A percentile compares a stretch with the other conserved stretches of the same genome.
Conservation (phyloP, 1,284 basidiomycete genomes). For the Rugosomyces carneus region DNA sequence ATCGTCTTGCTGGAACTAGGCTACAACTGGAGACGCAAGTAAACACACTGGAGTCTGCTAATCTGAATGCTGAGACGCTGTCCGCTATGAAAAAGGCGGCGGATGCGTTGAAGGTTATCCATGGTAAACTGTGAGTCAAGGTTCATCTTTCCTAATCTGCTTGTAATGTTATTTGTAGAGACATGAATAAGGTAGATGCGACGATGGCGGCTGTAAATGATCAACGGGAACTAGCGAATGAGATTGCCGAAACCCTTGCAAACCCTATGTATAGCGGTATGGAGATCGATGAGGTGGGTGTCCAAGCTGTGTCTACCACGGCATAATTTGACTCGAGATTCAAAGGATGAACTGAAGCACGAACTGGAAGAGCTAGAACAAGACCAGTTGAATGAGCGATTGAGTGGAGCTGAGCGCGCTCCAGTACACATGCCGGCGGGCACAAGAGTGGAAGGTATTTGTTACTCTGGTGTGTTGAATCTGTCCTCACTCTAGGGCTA, state of each 20-base stretch:
- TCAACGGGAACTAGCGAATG: conserved; percentile 91
- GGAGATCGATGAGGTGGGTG: conserved; percentile 70
- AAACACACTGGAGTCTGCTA: conserved; percentile 95
- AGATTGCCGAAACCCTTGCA: conserved; percentile 94
- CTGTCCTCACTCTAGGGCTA: conserved; percentile 9
- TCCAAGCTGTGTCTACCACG: conserved; percentile 8
- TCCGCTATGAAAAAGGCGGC: conserved; percentile 96
- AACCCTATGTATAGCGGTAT: conserved; percentile 65
- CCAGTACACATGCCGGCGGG: conserved; percentile 82
- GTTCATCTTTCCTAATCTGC: neutral
- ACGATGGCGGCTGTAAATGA: conserved; percentile 91
- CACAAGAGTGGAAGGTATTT: conserved; percentile 45
- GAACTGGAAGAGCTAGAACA: conserved; percentile 92
- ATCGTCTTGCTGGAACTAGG: conserved; percentile 81
- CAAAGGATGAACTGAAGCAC: conserved; percentile 74
- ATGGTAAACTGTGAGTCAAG: conserved; percentile 78
- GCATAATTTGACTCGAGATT: conserved; percentile 9
- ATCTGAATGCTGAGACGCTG: conserved; percentile 98
- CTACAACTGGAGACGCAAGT: conserved; percentile 96
- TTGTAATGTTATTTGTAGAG: conserved; percentile 40
- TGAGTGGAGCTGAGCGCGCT: conserved; percentile 86
- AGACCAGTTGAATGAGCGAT: conserved; percentile 82
- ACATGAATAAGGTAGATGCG: conserved; percentile 87
- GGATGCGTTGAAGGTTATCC: conserved; percentile 87
- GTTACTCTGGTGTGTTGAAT: neutral